A percentile compares a stretch with the other conserved stretches of the same genome.
Evolutionary conservation across 768 basidiomycete species (phyloP).

Genomic region (Suillus alpinus): DNA sequence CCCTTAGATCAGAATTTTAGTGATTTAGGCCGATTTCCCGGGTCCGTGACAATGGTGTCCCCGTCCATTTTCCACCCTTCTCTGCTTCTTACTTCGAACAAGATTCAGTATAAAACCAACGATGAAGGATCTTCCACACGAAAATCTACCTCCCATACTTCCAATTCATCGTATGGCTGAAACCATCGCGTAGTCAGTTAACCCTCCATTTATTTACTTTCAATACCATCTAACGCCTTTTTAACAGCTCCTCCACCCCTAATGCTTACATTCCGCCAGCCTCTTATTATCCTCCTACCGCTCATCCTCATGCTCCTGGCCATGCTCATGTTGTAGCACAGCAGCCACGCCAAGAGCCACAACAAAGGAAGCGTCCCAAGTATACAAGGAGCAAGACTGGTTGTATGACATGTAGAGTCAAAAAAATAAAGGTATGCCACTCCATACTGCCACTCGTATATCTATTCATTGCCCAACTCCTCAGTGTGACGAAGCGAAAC

Average conservation of each 20-base stretch:
- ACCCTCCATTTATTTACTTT: constrained; percentile 7
- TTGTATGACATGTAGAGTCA: constrained; percentile 88
- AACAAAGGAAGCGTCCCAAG: constrained; percentile 82
- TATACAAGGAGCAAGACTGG: constrained; percentile 94
- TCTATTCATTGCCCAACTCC: constrained; percentile 6
- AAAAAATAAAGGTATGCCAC: constrained; percentile 84
- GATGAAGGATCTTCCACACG: constrained; percentile 41
- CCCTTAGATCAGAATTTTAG: constrained; percentile 72
- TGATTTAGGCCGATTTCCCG: constrained; percentile 47
- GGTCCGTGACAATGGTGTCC: constrained; percentile 40
- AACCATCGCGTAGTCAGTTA: constrained; percentile 53
- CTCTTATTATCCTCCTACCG: constrained; percentile 38
- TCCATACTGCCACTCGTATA: constrained; percentile 1
- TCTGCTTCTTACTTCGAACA: constrained; percentile 26
- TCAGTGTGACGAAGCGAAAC: constrained; percentile 90
- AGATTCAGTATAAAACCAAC: constrained; percentile 46
- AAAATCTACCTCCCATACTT: constrained; percentile 35
- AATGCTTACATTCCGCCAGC: constrained; percentile 41
- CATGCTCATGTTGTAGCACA: constrained; percentile 49
- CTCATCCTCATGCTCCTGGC: constrained; percentile 16
- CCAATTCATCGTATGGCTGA: constrained; percentile 44
- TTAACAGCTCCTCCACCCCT: constrained; percentile 34
- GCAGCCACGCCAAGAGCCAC: constrained; percentile 46
- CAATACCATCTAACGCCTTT: constrained; percentile 17
- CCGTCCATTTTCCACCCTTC: constrained; percentile 39